Percentiles rank a stretch among this genome's conserved stretches.
These are phyloP conservation scores for Ophiostoma sp. DNA, from an alignment of 2,329 filamentous ascomycete species.

Conservation along the genomic window DNA sequence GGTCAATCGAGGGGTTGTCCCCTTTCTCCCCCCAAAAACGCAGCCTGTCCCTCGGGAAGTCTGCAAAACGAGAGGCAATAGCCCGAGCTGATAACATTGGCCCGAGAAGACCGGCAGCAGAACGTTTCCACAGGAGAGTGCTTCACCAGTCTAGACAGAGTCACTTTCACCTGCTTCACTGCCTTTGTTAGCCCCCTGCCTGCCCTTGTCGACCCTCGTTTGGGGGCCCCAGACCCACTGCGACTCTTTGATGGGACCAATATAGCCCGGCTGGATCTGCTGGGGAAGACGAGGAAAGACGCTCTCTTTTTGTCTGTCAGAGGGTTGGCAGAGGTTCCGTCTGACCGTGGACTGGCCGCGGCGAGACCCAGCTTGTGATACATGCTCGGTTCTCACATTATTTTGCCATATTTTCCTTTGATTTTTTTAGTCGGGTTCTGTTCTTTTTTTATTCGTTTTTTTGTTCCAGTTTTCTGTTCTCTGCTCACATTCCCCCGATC, in stretches of 20 bases:
- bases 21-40: neutral
- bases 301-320: neutral
- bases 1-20: neutral
- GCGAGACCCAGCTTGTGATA: conserved; percentile 21
- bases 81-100: conserved; percentile 24
- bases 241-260: neutral
- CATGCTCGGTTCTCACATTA: neutral
- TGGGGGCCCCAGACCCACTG: neutral
- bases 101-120: conserved; percentile 21
- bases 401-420: neutral
- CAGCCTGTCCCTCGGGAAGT: conserved; percentile 4
- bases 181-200: neutral
- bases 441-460: neutral
- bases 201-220: neutral
- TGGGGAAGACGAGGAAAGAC: no score
- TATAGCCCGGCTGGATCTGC: conserved; percentile 11
- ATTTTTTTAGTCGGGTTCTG: neutral
- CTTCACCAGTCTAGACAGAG: neutral
- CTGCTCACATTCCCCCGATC: conserved; percentile 7
- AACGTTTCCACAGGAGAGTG: neutral
- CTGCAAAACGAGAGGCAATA: conserved; percentile 3
- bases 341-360: conserved; percentile 23
- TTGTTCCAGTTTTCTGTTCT: neutral
- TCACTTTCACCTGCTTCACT: neutral
- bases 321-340: conserved; percentile 17